Evolutionary conservation across 2,329 filamentous ascomycete species (phyloP).

Genomic region (Scedosporium boydii): DNA sequence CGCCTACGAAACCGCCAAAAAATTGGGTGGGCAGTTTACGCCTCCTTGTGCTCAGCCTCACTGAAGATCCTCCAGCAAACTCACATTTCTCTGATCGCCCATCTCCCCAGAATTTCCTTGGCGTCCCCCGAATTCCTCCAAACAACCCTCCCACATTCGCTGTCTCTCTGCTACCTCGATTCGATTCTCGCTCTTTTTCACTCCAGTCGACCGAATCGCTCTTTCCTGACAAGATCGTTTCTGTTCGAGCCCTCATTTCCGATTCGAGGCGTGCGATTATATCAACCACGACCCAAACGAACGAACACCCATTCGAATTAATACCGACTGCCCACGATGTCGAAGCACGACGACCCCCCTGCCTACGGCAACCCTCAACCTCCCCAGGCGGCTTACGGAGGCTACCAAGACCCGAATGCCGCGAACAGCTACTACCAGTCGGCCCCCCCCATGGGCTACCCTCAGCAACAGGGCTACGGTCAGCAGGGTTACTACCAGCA

Average conservation of each 20-base stretch:
- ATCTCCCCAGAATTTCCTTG: too few relatives aligned
- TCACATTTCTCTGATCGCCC: too few relatives aligned
- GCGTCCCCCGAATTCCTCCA: too few relatives aligned
- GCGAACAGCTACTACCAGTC: constrained; percentile 18
- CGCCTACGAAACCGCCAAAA: too few relatives aligned
- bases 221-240: background rate
- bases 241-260: background rate
- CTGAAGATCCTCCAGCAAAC: too few relatives aligned
- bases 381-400: constrained; percentile 34
- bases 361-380: constrained; percentile 31
- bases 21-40: too few relatives aligned
- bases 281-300: background rate
- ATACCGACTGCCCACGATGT: constrained; percentile 20
- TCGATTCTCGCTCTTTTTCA: too few relatives aligned
- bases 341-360: constrained; percentile 40
- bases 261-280: background rate
- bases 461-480: constrained; percentile 24
- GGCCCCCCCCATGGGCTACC: constrained; percentile 12
- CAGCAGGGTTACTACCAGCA: constrained; percentile 25
- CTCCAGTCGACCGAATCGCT: too few relatives aligned
- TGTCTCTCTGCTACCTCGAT: too few relatives aligned
- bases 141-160: too few relatives aligned
- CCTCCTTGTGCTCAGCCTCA: too few relatives aligned
- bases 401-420: constrained; percentile 25
- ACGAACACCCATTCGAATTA: background rate